These are phyloP conservation scores for Lizanozyma gosingica DNA, from an alignment of 1,139 yeast genomes.

Conservation along the genomic window DNA sequence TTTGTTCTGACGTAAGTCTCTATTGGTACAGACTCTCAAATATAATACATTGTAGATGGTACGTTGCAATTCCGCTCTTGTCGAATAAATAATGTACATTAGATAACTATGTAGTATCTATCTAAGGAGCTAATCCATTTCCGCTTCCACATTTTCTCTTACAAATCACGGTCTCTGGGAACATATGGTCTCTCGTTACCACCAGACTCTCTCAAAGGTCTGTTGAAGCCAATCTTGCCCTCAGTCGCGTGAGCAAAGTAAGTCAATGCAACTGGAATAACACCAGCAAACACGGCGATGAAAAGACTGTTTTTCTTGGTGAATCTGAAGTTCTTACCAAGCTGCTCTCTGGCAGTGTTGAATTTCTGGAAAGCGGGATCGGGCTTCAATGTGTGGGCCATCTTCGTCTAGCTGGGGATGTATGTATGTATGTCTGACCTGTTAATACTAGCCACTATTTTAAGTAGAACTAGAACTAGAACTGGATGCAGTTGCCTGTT, in stretches of 20 bases:
- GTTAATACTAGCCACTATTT: too few relatives aligned
- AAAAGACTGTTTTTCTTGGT: slow-evolving; percentile 31
- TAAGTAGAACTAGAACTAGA: too few relatives aligned
- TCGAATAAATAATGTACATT: slow-evolving; percentile 2
- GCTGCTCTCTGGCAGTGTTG: slow-evolving; percentile 34
- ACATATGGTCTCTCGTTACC: slow-evolving; percentile 28
- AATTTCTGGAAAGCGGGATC: slow-evolving; percentile 36
- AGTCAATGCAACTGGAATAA: slow-evolving; percentile 29
- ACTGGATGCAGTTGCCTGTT: neutral
- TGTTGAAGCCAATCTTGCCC: slow-evolving; percentile 25
- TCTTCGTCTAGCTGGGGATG: slow-evolving; percentile 6
- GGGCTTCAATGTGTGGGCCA: slow-evolving; percentile 41
- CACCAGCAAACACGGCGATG: slow-evolving; percentile 29
- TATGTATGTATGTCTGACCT: neutral
- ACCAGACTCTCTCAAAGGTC: slow-evolving; percentile 28
- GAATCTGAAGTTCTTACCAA: slow-evolving; percentile 38
- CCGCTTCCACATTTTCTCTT: slow-evolving; percentile 5
- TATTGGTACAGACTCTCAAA: too few relatives aligned
- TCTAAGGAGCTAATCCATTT: too few relatives aligned
- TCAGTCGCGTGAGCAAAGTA: slow-evolving; percentile 30
- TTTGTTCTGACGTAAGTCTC: too few relatives aligned
- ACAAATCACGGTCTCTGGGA: slow-evolving; percentile 40
- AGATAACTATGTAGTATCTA: slow-evolving; percentile 1
- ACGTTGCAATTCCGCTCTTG: too few relatives aligned
- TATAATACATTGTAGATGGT: too few relatives aligned